Evolutionary conservation across 2,329 filamentous ascomycete genomes (phyloP), one percentile per base, ranked within the genome.

Genomic region (Chaetomiaceae sp.): DNA sequence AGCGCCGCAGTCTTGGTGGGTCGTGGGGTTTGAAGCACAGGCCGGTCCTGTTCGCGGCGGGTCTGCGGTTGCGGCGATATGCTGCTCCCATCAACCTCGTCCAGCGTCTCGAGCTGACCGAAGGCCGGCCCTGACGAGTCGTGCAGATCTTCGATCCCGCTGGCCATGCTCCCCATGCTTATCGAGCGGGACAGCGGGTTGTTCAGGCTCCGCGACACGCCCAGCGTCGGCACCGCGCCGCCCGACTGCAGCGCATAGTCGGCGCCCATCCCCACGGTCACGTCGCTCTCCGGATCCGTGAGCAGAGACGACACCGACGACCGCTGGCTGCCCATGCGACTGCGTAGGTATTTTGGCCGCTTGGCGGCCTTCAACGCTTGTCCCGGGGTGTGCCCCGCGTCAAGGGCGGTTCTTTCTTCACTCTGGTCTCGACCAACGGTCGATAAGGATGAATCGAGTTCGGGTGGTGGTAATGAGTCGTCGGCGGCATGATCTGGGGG

Each of bases 81-180:
- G 50, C 64, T 53, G 57, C n/a, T n/a, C n/a, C 68, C 64, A 58
- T 77, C 66, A 40, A 70, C 65, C 59, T 79, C 74, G 39, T 71
- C 66, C 18, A 75, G 64, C 4, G 73, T 70, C 53, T 73, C 74
- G 22, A 79, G 65, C 30, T 71, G 75, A 65, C 67, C 32, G 62
- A 60, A 24, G 61, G 60, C 66, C 67, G 58, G 71, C 71, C 58
- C 76, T 71, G 56, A 76, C 67, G 55, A 60, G 24, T 75, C 73
- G n/a, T 69, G 65, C 40, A 66, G 65, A 17, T 82, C 78, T n/a
- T 82, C 77, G 38, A 75, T 68, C 1, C 84, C 87, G 5, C 89
- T 95, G 2, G 82, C 85, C 69, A 95, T 88, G 63, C 91, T 96
- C 18, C 89, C 89, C 49, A 96, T 76, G 66, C 90, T 96, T 51